Evolutionary conservation across 129 eudicot species (phyloP).

Genomic region (Smallanthus sonchifolius): DNA sequence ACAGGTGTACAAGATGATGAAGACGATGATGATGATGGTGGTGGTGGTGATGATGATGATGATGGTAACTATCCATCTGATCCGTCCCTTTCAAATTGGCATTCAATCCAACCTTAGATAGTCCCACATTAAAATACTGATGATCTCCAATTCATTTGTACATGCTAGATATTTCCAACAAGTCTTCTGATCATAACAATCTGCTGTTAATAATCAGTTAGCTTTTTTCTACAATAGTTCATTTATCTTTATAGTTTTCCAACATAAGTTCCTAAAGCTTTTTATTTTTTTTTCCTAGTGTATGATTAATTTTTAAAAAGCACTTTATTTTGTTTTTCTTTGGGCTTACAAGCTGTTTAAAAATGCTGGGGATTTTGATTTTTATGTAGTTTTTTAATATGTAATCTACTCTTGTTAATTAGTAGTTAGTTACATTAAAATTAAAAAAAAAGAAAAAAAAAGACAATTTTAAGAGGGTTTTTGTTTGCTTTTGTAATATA

Average conservation of each 20-base stretch:
- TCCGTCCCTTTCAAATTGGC: constrained; percentile 57
- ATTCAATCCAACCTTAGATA: constrained; percentile 45
- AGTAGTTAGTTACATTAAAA: not conserved
- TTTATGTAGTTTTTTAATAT: not conserved
- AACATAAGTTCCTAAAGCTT: too few relatives aligned
- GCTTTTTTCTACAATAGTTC: not conserved
- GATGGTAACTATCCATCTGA: constrained; percentile 47
- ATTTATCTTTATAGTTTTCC: not conserved
- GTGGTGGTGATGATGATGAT: constrained; percentile 27
- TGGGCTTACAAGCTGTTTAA: not conserved
- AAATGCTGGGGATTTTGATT: not conserved
- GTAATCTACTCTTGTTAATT: not conserved
- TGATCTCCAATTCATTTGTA: constrained; percentile 11
- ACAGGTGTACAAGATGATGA: constrained; percentile 36
- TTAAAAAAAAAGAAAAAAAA: too few relatives aligned
- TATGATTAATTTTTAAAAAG: too few relatives aligned
- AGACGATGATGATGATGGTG: constrained; percentile 36
- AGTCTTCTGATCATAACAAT: not conserved
- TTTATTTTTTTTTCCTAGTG: too few relatives aligned
- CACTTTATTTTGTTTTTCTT: too few relatives aligned
- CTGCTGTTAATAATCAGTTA: not conserved
- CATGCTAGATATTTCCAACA: constrained; percentile 10
- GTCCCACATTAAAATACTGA: not conserved
- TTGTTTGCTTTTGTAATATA: too few relatives aligned
- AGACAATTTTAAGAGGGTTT: too few relatives aligned